phyloP scores from a whole-genome alignment of 2,329 filamentous ascomycete species.

The Alternaria arbusti region DNA sequence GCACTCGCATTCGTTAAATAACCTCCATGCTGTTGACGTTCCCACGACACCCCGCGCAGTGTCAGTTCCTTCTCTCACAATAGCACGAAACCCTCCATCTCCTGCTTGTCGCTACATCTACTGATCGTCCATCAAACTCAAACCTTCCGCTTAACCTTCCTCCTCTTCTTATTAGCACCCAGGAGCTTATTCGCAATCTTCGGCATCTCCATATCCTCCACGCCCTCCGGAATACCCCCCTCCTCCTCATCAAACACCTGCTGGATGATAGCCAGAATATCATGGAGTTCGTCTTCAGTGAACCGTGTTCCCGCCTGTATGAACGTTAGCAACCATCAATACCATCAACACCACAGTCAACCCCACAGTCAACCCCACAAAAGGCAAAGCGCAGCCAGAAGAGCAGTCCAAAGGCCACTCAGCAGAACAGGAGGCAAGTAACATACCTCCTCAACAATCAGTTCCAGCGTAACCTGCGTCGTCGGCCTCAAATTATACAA shows the following conservation, averaged over 20 bases:
- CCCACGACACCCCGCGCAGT: no score
- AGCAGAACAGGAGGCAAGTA: no score
- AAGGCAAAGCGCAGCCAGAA: no score
- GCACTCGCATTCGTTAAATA: background rate
- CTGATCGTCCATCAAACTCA: background rate
- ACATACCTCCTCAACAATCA: slow-evolving; percentile 46
- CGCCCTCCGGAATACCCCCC: slow-evolving; percentile 31
- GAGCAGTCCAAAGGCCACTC: no score
- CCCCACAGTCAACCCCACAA: no score
- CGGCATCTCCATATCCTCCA: slow-evolving; percentile 34
- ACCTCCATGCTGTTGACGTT: background rate
- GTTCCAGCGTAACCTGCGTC: slow-evolving; percentile 39
- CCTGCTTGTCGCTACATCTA: background rate
- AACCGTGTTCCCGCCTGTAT: slow-evolving; percentile 38
- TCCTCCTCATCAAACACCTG: slow-evolving; percentile 44
- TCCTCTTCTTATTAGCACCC: slow-evolving; percentile 35
- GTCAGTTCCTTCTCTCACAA: no score
- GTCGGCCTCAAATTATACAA: slow-evolving; percentile 45
- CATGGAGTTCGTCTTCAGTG: slow-evolving; percentile 34
- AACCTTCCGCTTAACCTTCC: slow-evolving; percentile 18
- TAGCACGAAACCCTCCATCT: background rate
- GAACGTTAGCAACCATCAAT: background rate
- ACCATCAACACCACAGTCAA: no score
- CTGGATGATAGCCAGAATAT: slow-evolving; percentile 36
- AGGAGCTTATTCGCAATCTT: slow-evolving; percentile 39